Base-by-base conservation (phyloP, 331 rosid genomes). In the Stylosanthes scabra region DNA sequence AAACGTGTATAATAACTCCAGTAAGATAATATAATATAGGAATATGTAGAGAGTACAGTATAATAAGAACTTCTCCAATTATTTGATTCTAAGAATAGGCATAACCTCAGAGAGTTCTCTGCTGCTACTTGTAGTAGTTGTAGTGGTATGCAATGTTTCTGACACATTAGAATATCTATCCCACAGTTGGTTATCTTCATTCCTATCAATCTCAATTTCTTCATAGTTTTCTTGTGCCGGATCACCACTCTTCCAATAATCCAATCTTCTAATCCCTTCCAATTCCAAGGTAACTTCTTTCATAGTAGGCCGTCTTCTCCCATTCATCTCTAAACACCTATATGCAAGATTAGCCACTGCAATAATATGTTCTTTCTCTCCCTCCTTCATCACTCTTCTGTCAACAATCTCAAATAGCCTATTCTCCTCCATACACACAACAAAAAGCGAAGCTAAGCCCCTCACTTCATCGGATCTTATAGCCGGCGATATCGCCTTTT, bases 281-380 rank as follows among this genome's bases (percentile, higher is more conserved):
- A 79, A 66, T 7, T 70, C 81, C 4, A 42, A 20, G 4, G 84
- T 52, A 7, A 81, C 78, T 70, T 81, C 84, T 31, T 46, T 81
- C 84, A 81, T 81, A 3, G 46, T 75, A 0, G 78, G 84, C 12
- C 81, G 13, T 4, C 9, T 70, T 52, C 16, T 75, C 20, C 81
- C 75, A 39, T 81, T 75, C 65, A 81, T 28, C 42, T 44, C 65
- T 25, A 81, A n/a, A 34, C 84, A 75, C 39, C 64, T 58, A 13
- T 40, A 50, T 11, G 75, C 78, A 60, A 79, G 44, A 57, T 47
- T 65, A 3, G 79, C 76, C 25, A 73, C 79, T 7, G 5, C 49
- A 4, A 31, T 27, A 9, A 71, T 58, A 2, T 78, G 73, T 25
- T 78, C 63, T 25, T 54, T 71, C 7, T 11, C 29, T 13, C 34